Evolutionary conservation across 768 basidiomycete species (phyloP), one percentile per base, ranked within the genome.

Genomic region (Chalciporus piperatus): DNA sequence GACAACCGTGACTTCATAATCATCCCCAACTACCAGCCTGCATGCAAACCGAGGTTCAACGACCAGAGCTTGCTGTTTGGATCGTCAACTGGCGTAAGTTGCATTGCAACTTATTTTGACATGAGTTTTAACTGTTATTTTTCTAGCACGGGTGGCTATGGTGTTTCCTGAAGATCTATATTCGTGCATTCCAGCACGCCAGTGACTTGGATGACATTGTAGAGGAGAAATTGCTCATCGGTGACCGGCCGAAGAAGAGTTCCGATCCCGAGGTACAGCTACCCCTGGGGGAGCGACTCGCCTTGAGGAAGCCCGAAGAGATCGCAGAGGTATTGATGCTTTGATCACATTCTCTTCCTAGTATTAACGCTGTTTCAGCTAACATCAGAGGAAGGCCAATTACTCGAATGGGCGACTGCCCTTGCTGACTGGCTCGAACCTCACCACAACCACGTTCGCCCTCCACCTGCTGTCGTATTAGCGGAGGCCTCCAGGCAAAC

Each of bases 1-100:
- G 93, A 96, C 67, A 95, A 96, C 66, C 86, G 93, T 8, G 93
- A 96, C 70, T 85, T 87, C 59, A 75, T 76, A 35, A 83, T 93
- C 42, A 70, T 95, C 22, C 81, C 87, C 7, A 84, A 84, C 65
- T 89, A 90, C 59, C 92, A 95, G 59, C 88, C 89, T 0, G 71
- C 63, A 38, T 67, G 64, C 32, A 72, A 70, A 19, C 63, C 73
- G 10, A 70, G 77, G 6, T 76, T 92, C 49, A 77, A 85, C 56
- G 72, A 82, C 45, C 89, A 91, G 62, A 91, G 86, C 0, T 66
- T 80, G 17, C 68, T 92, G 9, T 83, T 92, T 45, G 79, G 74
- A 16, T 82, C 77, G 46, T 71, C 73, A 20, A 80, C 84, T 68
- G 82, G 83, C 54, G 85, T 89, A 70, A 56, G 84, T 74, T 41